phyloP scores from a whole-genome alignment of 768 basidiomycete genomes.

The Suillus plorans region DNA sequence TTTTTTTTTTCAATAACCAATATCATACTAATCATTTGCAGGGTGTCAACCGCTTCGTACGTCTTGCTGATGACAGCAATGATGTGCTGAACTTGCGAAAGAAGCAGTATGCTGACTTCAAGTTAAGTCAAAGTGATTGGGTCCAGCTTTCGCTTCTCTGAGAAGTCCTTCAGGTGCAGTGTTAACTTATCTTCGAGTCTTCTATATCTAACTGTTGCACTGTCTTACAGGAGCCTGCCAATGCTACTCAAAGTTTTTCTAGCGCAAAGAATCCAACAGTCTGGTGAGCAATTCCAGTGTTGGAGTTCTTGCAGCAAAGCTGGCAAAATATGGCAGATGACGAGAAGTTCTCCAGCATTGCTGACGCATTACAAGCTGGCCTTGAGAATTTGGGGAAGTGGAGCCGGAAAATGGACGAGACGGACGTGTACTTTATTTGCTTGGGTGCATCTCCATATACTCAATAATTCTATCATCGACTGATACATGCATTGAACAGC shows the following conservation, averaged over 20 bases:
- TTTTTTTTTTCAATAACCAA: no score
- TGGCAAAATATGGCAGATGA: no score
- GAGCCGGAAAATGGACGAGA: no score
- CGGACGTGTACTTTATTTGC: background rate
- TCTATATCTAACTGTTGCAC: no score
- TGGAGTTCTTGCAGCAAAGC: slow-evolving; percentile 3
- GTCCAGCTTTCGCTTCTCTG: slow-evolving; percentile 21
- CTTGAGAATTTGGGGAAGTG: no score
- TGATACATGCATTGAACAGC: background rate
- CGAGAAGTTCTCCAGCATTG: no score
- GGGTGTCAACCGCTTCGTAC: slow-evolving; percentile 12
- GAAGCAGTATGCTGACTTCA: slow-evolving; percentile 25
- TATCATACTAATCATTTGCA: no score
- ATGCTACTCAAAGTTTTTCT: background rate
- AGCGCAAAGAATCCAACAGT: background rate
- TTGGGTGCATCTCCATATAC: background rate
- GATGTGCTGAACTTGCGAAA: slow-evolving; percentile 25
- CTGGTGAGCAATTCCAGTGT: background rate
- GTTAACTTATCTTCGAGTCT: no score
- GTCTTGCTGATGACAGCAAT: slow-evolving; percentile 20
- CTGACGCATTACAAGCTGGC: no score
- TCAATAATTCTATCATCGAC: background rate
- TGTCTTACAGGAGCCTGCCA: background rate
- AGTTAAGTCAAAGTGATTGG: slow-evolving; percentile 23
- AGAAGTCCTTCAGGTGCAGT: slow-evolving; percentile 19